Conservation (phyloP, 768 basidiomycete species). For the Pleurotus citrinopileatus region DNA sequence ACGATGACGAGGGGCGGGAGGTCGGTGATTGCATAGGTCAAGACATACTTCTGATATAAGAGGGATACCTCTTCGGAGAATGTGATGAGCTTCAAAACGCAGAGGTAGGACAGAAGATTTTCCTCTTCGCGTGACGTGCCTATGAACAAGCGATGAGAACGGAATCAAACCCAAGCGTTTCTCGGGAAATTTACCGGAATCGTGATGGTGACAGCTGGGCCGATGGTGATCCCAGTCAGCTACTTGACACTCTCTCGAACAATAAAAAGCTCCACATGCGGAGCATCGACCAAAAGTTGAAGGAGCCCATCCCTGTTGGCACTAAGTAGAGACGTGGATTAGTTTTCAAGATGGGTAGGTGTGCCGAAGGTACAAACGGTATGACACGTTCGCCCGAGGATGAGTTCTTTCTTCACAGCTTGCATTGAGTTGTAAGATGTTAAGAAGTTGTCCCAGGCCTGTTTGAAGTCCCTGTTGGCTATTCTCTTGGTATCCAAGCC, state of each 20-base stretch:
- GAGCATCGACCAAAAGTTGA: neutral
- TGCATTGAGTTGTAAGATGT: neutral
- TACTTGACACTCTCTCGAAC: neutral
- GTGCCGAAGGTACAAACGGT: too few species aligned
- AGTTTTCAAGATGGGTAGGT: too few species aligned
- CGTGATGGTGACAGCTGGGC: neutral
- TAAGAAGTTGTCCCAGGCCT: neutral
- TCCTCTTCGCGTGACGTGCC: neutral
- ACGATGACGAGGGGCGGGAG: neutral
- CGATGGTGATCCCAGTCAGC: neutral
- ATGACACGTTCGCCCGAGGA: neutral
- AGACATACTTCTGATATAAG: neutral
- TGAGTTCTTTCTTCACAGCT: neutral
- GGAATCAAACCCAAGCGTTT: too few species aligned
- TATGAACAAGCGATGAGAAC: too few species aligned
- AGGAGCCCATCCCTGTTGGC: neutral
- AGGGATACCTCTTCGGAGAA: neutral
- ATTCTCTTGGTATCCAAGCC: too few species aligned
- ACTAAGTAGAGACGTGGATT: too few species aligned
- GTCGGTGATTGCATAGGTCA: neutral
- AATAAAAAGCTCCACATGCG: neutral
- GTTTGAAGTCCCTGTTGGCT: neutral
- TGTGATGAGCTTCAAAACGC: neutral
- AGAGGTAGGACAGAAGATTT: neutral
- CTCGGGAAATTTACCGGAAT: too few species aligned